Evolutionary conservation across 2,329 filamentous ascomycete species (phyloP).

Genomic region (Cladobotryum mycophilum): DNA sequence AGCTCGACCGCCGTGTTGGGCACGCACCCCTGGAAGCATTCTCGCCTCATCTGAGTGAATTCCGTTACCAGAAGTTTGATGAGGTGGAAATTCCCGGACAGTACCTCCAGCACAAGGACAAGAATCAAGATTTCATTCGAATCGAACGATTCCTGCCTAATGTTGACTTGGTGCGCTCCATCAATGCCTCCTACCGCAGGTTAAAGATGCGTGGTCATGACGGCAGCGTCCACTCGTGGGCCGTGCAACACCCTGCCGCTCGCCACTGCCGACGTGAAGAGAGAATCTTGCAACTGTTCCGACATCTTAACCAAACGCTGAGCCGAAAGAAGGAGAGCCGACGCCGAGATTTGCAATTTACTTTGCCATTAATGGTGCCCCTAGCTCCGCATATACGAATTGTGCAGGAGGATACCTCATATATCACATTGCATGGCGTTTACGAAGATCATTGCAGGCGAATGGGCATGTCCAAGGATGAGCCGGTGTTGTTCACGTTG

Average conservation of each 20-base stretch:
- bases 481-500: conserved; percentile 90
- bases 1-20: conserved; percentile 76
- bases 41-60: conserved; percentile 89
- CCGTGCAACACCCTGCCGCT: conserved; percentile 90
- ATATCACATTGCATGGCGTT: conserved; percentile 87
- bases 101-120: conserved; percentile 95
- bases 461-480: conserved; percentile 84
- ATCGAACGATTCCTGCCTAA: conserved; percentile 96
- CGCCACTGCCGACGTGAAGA: conserved; percentile 91
- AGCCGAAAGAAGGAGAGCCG: conserved; percentile 91
- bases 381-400: conserved; percentile 91
- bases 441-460: conserved; percentile 95
- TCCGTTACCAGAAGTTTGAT: conserved; percentile 96
- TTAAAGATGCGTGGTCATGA: conserved; percentile 97
- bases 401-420: conserved; percentile 91
- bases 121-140: conserved; percentile 96
- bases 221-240: conserved; percentile 93
- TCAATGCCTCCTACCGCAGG: conserved; percentile 84
- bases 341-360: conserved; percentile 90
- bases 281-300: conserved; percentile 90
- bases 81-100: conserved; percentile 97
- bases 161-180: conserved; percentile 85
- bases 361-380: conserved; percentile 90
- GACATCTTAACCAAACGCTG: conserved; percentile 91
- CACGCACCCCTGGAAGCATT: conserved; percentile 74